These are phyloP conservation scores for Noccaea caerulescens DNA, from an alignment of 345 rosid genomes.

Conservation along the genomic window DNA sequence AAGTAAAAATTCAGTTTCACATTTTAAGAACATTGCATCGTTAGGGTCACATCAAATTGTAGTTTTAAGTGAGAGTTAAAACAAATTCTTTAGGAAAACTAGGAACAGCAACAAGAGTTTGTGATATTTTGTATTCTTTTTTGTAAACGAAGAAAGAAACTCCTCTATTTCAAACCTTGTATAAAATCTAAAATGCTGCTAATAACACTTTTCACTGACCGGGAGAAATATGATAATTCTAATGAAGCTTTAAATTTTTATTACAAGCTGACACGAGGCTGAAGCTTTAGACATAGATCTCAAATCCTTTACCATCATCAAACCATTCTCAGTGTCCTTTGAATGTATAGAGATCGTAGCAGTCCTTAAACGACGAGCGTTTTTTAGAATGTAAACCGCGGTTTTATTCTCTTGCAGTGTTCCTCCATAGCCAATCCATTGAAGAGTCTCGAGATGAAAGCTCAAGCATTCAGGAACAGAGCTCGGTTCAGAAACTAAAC, in stretches of 20 bases:
- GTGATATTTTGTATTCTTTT: too few species aligned
- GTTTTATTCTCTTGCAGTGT: slow-evolving; percentile 1
- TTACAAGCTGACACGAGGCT: slow-evolving; percentile 24
- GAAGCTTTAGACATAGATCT: slow-evolving; percentile 13
- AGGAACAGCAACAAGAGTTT: too few species aligned
- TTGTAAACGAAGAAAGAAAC: too few species aligned
- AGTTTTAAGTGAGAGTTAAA: slow-evolving; percentile 8
- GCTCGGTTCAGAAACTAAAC: neutral
- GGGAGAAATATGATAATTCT: too few species aligned
- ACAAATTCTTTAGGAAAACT: neutral
- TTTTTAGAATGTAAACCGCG: neutral
- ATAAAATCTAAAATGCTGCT: neutral
- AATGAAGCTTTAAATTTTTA: neutral
- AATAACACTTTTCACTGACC: too few species aligned
- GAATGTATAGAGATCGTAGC: slow-evolving; percentile 18
- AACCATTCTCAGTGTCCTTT: neutral
- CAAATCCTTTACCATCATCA: slow-evolving; percentile 9
- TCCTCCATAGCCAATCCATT: slow-evolving; percentile 31
- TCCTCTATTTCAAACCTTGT: too few species aligned
- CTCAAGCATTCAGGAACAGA: slow-evolving; percentile 31
- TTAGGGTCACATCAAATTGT: slow-evolving; percentile 9
- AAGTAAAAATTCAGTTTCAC: neutral
- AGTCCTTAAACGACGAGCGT: slow-evolving; percentile 23
- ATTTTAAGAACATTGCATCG: neutral
- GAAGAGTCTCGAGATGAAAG: slow-evolving; percentile 9